Evolutionary conservation across 768 basidiomycete genomes (phyloP), one percentile per base, ranked within the genome.

Genomic region (Boletus tomentosulus): DNA sequence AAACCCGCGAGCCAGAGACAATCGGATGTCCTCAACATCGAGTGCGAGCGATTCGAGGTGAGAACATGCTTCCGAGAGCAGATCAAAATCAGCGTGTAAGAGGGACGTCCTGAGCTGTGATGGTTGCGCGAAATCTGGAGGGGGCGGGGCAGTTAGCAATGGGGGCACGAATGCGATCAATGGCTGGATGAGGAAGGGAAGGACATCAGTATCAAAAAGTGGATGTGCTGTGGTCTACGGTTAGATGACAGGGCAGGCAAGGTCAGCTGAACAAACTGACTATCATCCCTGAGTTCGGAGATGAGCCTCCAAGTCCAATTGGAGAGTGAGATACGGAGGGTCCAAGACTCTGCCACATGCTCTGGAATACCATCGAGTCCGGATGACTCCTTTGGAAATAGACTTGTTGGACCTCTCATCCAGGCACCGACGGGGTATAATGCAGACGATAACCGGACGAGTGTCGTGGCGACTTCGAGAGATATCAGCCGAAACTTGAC

Each of bases 301-400:
- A 90, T 79, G 3, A 81, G 78, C 59, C 84, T 78, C 88, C 89
- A 92, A 39, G 83, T 78, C 90, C 90, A 92, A 43, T 78, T 81
- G 3, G 86, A 82, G 28, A 92, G 73, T 8, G 78, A 78, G 50
- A 74, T 78, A 19, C 90, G 81, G 44, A 87, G 66, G 25, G 64
- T 74, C 89, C 89, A 92, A 44, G 80, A 74, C 57, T 89, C 86
- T 33, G 72, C 69, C 41, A 69, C 57, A 22, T 54, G 62, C 35
- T 63, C 67, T 33, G 71, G 60, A 5, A 63, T 54, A 4, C 41
- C 60, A n/a, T 67, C 51, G 4, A 57, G 28, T 24, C 13, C 54
- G 35, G 55, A 51, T 16, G 53, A 45, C 7, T 57, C 69, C 1
- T 65, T 58, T 13, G 68, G 57, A 50, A 67, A 57, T 25, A 67